These are phyloP conservation scores for Lactarius quietus DNA, from an alignment of 768 basidiomycete genomes.

Conservation along the genomic window DNA sequence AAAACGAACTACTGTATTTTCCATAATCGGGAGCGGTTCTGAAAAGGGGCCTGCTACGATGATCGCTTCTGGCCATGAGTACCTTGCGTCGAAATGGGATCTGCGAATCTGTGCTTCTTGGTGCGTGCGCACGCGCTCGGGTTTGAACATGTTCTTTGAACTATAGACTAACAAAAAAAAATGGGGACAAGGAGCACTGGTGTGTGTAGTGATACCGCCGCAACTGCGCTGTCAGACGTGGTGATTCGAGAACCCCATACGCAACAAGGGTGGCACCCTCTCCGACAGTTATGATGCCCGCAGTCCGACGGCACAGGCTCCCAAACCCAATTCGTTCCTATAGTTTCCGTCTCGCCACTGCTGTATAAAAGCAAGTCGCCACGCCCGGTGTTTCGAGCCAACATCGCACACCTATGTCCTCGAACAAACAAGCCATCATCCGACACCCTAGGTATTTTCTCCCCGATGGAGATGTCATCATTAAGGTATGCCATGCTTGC, in stretches of 20 bases:
- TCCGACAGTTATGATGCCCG: neutral
- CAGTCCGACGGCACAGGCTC: neutral
- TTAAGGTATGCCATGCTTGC: neutral
- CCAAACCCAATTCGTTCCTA: neutral
- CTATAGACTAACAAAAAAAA: neutral
- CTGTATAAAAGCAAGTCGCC: slow-evolving; percentile 2
- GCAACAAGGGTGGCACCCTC: neutral
- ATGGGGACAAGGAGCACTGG: neutral
- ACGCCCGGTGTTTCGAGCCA: neutral
- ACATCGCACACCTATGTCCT: neutral
- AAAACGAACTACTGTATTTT: neutral
- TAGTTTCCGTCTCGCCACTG: neutral
- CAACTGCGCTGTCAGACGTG: slow-evolving; percentile 1
- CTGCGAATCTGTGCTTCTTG: slow-evolving; percentile 5
- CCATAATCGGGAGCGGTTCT: neutral
- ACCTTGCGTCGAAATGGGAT: slow-evolving; percentile 5
- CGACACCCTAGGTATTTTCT: neutral
- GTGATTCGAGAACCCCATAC: neutral
- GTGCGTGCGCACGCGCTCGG: neutral
- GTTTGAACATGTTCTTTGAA: too few relatives aligned
- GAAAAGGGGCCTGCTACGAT: too few relatives aligned
- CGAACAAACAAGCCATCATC: rapidly evolving
- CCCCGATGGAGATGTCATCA: neutral
- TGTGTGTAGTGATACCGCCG: slow-evolving; percentile 1
- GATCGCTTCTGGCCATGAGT: neutral